phyloP scores from a whole-genome alignment of 2,329 filamentous ascomycete species.

The Colletotrichum endophyticum region DNA sequence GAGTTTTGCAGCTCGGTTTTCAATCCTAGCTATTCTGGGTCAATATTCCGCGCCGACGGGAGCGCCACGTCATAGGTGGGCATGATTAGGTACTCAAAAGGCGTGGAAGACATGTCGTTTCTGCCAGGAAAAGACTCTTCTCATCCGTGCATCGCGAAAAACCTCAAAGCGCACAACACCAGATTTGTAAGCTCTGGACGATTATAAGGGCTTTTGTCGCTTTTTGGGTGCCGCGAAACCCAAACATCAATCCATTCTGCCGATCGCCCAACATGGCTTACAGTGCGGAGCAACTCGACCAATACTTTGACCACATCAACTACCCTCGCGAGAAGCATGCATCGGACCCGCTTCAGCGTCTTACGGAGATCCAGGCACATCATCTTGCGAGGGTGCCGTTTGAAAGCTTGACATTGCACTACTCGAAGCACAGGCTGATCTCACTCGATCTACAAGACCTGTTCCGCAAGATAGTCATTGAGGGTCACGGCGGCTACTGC shows the following conservation, averaged over 20 bases:
- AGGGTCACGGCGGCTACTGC: slow-evolving; percentile 57
- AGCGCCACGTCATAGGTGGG: not conserved
- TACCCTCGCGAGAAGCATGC: slow-evolving; percentile 26
- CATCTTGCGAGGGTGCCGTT: slow-evolving; percentile 59
- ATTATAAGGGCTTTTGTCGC: not conserved
- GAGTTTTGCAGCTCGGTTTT: not conserved
- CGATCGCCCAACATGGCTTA: slow-evolving; percentile 19
- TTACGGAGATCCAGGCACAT: slow-evolving; percentile 35
- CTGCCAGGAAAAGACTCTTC: not conserved
- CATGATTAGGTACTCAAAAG: not conserved
- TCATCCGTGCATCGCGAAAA: not conserved
- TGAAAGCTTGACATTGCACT: slow-evolving; percentile 59
- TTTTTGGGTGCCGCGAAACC: not conserved
- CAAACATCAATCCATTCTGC: not conserved
- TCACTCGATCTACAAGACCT: slow-evolving; percentile 44
- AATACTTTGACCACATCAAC: slow-evolving; percentile 33
- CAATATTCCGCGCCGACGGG: not conserved
- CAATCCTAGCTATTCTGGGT: not conserved
- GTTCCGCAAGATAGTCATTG: slow-evolving; percentile 49
- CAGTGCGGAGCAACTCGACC: slow-evolving; percentile 30
- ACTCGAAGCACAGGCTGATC: slow-evolving; percentile 40
- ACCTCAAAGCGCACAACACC: not conserved
- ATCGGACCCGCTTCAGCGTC: slow-evolving; percentile 28
- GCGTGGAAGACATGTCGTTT: not conserved
- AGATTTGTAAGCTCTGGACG: not conserved